Base-by-base conservation (phyloP, 106 monocot genomes). In the Dendrobium nobile region DNA sequence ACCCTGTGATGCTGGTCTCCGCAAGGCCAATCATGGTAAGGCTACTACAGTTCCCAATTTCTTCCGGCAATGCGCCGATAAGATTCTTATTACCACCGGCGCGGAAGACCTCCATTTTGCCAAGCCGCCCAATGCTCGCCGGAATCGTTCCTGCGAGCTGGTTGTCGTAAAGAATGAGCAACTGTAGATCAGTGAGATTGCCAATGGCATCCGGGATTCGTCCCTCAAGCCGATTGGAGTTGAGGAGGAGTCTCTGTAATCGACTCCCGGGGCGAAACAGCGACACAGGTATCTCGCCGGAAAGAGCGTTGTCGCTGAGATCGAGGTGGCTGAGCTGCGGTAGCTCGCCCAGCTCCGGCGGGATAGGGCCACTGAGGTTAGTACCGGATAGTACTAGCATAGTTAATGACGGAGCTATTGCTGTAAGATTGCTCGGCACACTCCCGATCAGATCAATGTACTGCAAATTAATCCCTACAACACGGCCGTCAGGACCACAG, bases 11-110 rank as follows among this genome's bases (percentile, higher is more conserved):
- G 79, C 90, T 82, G 18, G 96, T 96, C 87, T 96, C 96, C 1
- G 96, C 93, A 10, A 96, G 80, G 0, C 96, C 96, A 5, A 96
- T 68, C 87, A 92, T 88, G 9, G 67, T 51, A 4, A 96, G 77
- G 9, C 73, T 85, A 4, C 76, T 72, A 82, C 96, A 96, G 43
- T 96, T 90, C 11, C 96, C 92, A 5, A 96, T 96, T 79, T 94
- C 89, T 17, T 73, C 31, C 10, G 96, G 96, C 67, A 96, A n/a
- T 2, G 85, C 47, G 0, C 96, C 92, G 7, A 78, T 73, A 16
- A 96, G 89, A 43, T 93, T 90, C 89, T 90, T 88, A 86, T 96
- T 96, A 7, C 96, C 96, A 40, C 96, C 96, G 10, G 86, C 96
- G 0, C 96, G 84, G 77, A 96, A 48, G 17, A 93, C 86, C 61